Evolutionary conservation across 768 basidiomycete genomes (phyloP).

Genomic region (Pholiota molesta): DNA sequence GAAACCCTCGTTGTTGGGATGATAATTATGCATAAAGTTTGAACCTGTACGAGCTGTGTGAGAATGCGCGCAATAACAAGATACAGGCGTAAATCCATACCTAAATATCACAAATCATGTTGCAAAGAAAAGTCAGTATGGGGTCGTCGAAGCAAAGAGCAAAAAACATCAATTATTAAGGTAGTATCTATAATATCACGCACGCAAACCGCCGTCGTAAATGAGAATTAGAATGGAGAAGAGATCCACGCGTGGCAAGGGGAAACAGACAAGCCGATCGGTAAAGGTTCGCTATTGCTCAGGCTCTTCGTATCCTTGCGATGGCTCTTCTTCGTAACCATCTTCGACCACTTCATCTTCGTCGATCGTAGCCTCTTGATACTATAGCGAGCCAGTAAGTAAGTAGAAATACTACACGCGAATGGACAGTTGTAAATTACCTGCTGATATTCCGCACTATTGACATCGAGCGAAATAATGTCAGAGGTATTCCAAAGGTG

Average conservation of each 20-base stretch:
- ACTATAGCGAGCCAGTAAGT: constrained; percentile 23
- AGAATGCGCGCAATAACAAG: background rate
- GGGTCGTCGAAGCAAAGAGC: background rate
- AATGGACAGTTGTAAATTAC: constrained; percentile 33
- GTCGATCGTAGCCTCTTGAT: constrained; percentile 36
- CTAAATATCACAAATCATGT: no score
- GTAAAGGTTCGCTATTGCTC: constrained; percentile 9
- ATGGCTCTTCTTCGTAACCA: constrained; percentile 23
- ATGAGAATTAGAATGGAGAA: background rate
- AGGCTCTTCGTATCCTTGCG: constrained; percentile 8
- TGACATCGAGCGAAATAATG: background rate
- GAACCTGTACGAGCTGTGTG: background rate
- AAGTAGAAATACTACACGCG: background rate
- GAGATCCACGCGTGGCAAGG: background rate
- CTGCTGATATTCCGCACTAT: constrained; percentile 89
- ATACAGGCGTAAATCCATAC: background rate
- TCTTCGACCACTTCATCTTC: constrained; percentile 26
- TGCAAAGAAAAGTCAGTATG: no score
- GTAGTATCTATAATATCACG: background rate
- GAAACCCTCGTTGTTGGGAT: background rate
- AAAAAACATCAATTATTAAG: background rate
- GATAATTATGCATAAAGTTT: background rate
- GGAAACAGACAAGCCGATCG: background rate
- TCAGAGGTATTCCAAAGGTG: background rate
- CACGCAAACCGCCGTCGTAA: background rate